Base-by-base conservation (phyloP, 129 eudicot species). In the Oenanthe sinensis region DNA sequence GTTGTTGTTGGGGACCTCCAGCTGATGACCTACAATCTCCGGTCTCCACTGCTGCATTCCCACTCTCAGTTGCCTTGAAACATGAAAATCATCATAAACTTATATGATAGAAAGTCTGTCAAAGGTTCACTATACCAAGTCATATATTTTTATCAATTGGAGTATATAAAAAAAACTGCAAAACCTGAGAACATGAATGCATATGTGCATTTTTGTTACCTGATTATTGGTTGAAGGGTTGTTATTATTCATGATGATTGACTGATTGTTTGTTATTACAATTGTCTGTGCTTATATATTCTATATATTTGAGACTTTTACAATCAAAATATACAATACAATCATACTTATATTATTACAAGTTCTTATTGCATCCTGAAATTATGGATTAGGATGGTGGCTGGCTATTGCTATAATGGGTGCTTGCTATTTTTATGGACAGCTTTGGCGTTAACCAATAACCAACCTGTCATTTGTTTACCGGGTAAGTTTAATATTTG, bases 1-100 rank as follows among this genome's bases (percentile, higher is more conserved):
- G 81, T 62, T 83, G 87, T 75, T 85, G 92, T 2, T 76, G 50
- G 76, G 79, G 85, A 49, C 87, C 96, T 0, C 71, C 71, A 8
- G 76, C 84, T 3, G 82, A 81, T 20, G 81, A 76, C 47, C 69
- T 62, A 13, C 62, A 60, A 71, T 89, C 87, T 17, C 58, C 84
- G 16, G 81, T 81, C 22, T 78, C 82, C 60, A 65, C 81, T 81
- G 71, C 71, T 22, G 60, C 70, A 14, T 47, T 55, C 14, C 43
- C 50, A 45, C 26, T 75, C 75, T n/a, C 63, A n/a, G 8, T 58
- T 43, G 46, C 78, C 85, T 82, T 67, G 14, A 26, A 55, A 36
- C 39, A 33, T 37, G 79, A 77, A 63, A 65, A 65, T 58, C 33
- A 4, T 63, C 71, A 26, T 30, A 63, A 26, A 63, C 71, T 65